phyloP scores from a whole-genome alignment of 1,284 basidiomycete species.

The Leccinum ponderosum region DNA sequence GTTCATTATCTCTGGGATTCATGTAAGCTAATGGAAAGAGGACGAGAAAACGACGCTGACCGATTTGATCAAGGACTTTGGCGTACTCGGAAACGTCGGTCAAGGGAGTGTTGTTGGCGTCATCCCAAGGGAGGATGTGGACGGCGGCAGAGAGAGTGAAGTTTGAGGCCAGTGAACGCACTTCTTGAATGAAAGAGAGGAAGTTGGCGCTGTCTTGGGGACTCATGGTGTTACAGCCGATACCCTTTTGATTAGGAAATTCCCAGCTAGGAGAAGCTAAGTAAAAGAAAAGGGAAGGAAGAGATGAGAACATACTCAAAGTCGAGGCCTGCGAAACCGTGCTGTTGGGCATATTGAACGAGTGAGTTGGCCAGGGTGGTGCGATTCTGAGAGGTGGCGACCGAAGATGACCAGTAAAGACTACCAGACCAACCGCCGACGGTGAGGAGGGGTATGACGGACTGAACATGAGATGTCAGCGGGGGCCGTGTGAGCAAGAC shows the following conservation, averaged over 20 bases:
- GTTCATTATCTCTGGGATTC: conserved; percentile 67
- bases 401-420: conserved; percentile 72
- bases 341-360: conserved; percentile 56
- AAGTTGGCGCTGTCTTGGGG: conserved; percentile 69
- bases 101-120: conserved; percentile 54
- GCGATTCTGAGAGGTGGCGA: conserved; percentile 60
- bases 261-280: conserved; percentile 68
- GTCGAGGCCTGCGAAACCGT: conserved; percentile 81
- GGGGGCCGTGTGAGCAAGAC: not conserved
- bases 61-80: conserved; percentile 74
- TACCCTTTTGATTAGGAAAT: conserved; percentile 71
- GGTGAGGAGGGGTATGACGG: conserved; percentile 74
- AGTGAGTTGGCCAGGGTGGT: conserved; percentile 70
- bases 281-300: not conserved
- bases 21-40: conserved; percentile 20
- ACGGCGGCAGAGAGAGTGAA: conserved; percentile 77
- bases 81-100: conserved; percentile 71
- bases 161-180: conserved; percentile 60
- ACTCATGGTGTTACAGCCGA: conserved; percentile 71
- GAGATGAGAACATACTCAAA: conserved; percentile 65
- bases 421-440: conserved; percentile 90
- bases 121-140: conserved; percentile 67
- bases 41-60: conserved; percentile 21
- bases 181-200: conserved; percentile 72
- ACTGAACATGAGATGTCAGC: conserved; percentile 28